Evolutionary conservation across 2,329 filamentous ascomycete species (phyloP), one percentile per base, ranked within the genome.

Genomic region (Colletotrichum sp.): DNA sequence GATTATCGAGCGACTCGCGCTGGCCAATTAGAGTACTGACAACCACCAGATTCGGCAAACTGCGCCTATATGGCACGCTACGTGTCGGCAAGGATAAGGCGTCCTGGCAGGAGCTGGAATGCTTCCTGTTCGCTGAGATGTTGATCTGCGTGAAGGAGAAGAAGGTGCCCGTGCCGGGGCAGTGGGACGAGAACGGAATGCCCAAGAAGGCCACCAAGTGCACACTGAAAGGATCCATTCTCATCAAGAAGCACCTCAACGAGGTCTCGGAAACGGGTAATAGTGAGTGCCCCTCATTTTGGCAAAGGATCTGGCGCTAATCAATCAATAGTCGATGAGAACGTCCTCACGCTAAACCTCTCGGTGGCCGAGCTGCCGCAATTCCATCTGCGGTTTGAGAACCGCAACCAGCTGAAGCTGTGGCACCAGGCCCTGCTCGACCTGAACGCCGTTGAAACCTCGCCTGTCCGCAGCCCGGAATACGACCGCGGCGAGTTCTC

Each of bases 131-230:
- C 82, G 95, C 94, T 6, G 97, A 99, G 86, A 99, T 99, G 97
- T 94, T 99, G 80, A 99, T 99, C 78, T 99, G 97, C 82, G 96
- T 99, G 76, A 99, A 98, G 85, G 97, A 98, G 86, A 98, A 98
- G 90, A 98, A 96, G 86, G 85, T 89, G 10, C 83, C 88, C 79
- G 88, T 76, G 8, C 81, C 90, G 52, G 89, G 91, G 67, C 91
- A 94, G 78, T 96, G 94, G 91, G 93, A 92, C 66, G 91, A 91
- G 69, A 87, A 86, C 21, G 87, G 88, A 6, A 82, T 88, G 1
- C 90, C 89, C 26, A 89, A 90, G 71, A 96, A 94, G 83, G 88
- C 91, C 12, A 92, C 92, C 5, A 92, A 95, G 78, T 98, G 94
- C 87, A 98, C 96, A 0, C 88, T 99, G 56, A 99, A 99, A 86